These are phyloP conservation scores for Plasmopara viticola DNA, from an alignment of 352 stramenopile genomes.

Conservation along the genomic window DNA sequence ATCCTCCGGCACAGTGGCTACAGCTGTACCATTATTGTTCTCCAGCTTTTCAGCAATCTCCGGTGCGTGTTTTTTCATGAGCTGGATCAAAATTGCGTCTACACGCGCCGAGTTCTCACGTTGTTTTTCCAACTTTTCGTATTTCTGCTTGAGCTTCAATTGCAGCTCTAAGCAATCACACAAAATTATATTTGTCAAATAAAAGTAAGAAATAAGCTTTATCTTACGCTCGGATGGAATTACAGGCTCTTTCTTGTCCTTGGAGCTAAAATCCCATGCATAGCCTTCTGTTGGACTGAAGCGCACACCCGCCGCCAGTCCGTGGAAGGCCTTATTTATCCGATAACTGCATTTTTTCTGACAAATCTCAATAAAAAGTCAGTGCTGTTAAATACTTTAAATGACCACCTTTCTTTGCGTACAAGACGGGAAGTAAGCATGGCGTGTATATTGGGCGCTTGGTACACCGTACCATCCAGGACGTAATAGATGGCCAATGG, in stretches of 20 bases:
- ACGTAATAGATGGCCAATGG: conserved; percentile 86
- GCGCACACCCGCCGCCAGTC: conserved; percentile 62
- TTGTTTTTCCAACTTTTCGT: conserved; percentile 84
- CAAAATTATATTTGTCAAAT: not conserved
- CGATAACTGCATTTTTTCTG: conserved; percentile 86
- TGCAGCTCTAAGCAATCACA: conserved; percentile 47
- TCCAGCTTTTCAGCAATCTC: conserved; percentile 79
- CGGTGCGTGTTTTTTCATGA: conserved; percentile 84
- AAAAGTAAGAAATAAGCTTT: not conserved
- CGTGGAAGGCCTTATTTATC: conserved; percentile 80
- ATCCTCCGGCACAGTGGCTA: conserved; percentile 5
- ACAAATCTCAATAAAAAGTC: not conserved
- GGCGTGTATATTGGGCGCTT: conserved; percentile 82
- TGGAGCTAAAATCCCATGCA: conserved; percentile 83
- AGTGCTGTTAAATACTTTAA: not conserved
- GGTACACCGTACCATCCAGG: conserved; percentile 82
- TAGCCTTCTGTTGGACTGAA: conserved; percentile 84
- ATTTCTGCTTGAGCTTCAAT: conserved; percentile 83
- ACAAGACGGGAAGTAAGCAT: conserved; percentile 84
- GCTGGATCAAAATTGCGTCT: conserved; percentile 74
- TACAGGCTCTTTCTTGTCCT: conserved; percentile 78
- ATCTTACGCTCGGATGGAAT: conserved; percentile 77
- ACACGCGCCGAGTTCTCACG: conserved; percentile 77
- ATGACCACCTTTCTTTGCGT: conserved; percentile 10
- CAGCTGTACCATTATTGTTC: conserved; percentile 21